phyloP scores from a whole-genome alignment of 176 grass and related monocot species.

The Zoysia japonica region DNA sequence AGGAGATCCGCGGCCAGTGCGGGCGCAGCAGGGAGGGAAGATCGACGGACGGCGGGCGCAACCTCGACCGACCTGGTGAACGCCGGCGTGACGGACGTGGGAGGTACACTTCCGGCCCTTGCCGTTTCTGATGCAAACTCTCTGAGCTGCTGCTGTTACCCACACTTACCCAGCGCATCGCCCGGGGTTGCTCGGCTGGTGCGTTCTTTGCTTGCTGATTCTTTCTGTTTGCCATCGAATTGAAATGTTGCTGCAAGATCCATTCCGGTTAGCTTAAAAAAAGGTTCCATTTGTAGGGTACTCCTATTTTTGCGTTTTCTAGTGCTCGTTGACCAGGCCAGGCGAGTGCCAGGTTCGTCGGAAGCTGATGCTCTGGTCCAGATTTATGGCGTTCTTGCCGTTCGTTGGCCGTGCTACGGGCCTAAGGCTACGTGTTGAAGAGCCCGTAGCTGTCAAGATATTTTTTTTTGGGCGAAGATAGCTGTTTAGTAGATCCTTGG shows the following conservation, averaged over 20 bases:
- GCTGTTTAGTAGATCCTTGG: background rate
- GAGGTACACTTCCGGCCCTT: slow-evolving; percentile 7
- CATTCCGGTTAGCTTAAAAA: background rate
- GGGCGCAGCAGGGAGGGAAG: slow-evolving; percentile 10
- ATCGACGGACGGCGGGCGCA: slow-evolving; percentile 9
- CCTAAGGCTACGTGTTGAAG: background rate
- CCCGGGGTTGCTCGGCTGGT: background rate
- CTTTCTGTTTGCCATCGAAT: background rate
- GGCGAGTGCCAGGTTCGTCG: background rate
- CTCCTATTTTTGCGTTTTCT: background rate
- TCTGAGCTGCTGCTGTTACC: background rate
- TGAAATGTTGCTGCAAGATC: background rate
- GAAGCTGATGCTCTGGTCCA: background rate
- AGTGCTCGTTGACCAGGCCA: slow-evolving; percentile 1
- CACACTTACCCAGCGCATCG: background rate
- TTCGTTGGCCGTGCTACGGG: background rate
- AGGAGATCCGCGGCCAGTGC: background rate
- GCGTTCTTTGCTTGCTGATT: background rate
- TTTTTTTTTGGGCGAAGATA: too few species aligned
- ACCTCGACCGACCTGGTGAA: background rate
- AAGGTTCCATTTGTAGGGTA: background rate
- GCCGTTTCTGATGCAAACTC: background rate
- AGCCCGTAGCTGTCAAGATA: background rate
- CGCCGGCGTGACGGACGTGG: background rate
- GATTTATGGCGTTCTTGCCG: background rate